phyloP scores from a whole-genome alignment of 148 eudicot genomes.

The Beta vulgaris region DNA sequence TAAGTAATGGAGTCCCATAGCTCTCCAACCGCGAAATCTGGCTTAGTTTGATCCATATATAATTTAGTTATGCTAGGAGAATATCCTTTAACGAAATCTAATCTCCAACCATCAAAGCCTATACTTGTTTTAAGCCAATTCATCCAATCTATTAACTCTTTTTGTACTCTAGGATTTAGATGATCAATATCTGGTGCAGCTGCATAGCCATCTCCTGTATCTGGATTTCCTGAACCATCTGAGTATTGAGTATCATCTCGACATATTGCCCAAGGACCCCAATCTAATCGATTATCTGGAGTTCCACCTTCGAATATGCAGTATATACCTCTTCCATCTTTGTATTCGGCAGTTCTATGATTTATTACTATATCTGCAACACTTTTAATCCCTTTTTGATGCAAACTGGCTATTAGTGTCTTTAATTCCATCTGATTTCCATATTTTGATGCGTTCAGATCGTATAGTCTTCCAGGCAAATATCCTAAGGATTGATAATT shows the following conservation, averaged over 20 bases:
- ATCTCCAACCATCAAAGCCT: slow-evolving; percentile 51
- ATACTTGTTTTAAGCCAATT: slow-evolving; percentile 54
- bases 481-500: slow-evolving; percentile 36
- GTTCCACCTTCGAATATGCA: slow-evolving; percentile 87
- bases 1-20: slow-evolving; percentile 45
- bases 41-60: slow-evolving; percentile 36
- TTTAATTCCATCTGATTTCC: slow-evolving; percentile 46
- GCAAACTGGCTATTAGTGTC: slow-evolving; percentile 37
- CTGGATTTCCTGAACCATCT: slow-evolving; percentile 56
- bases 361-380: slow-evolving; percentile 75
- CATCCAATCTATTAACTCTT: slow-evolving; percentile 63
- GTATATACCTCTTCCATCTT: slow-evolving; percentile 54
- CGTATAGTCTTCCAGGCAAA: slow-evolving; percentile 68
- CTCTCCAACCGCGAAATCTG: slow-evolving; percentile 47
- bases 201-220: slow-evolving; percentile 47
- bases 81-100: slow-evolving; percentile 68
- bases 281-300: slow-evolving; percentile 55
- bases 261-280: slow-evolving; percentile 67
- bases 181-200: slow-evolving; percentile 75
- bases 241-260: slow-evolving; percentile 49
- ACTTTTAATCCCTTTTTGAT: slow-evolving; percentile 44
- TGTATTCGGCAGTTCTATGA: slow-evolving; percentile 30
- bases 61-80: slow-evolving; percentile 46
- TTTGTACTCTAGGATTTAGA: slow-evolving; percentile 54
- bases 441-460: slow-evolving; percentile 55